Conservation (phyloP, 2,329 filamentous ascomycete species). For the Berkeleyomyces basicola region DNA sequence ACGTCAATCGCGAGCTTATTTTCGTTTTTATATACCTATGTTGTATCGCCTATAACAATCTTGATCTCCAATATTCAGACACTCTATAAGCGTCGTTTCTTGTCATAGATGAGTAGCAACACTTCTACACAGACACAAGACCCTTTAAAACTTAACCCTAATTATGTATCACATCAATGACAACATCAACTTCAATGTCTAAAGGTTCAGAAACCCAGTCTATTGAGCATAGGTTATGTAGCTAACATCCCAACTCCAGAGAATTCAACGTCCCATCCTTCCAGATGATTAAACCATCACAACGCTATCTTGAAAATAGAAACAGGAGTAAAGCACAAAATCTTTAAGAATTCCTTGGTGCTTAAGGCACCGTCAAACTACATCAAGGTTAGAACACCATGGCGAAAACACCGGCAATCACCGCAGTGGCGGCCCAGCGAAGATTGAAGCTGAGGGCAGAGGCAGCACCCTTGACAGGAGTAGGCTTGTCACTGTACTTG, state of each 20-base stretch:
- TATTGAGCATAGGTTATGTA: not conserved
- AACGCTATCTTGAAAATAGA: not conserved
- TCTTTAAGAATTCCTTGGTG: conserved; percentile 2
- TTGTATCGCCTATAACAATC: too few relatives aligned
- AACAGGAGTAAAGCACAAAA: conserved; percentile 4
- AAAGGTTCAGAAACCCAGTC: not conserved
- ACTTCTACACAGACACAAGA: not conserved
- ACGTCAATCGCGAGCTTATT: too few relatives aligned
- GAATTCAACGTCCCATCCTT: not conserved
- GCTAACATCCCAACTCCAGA: not conserved
- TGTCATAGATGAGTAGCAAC: not conserved
- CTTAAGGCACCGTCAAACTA: not conserved
- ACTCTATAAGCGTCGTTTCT: too few relatives aligned
- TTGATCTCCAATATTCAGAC: too few relatives aligned
- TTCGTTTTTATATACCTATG: too few relatives aligned
- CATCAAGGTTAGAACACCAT: conserved; percentile 10
- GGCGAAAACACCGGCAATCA: conserved; percentile 9
- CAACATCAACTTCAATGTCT: not conserved
- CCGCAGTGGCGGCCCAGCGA: conserved; percentile 10
- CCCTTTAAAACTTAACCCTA: not conserved
- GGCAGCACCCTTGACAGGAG: conserved; percentile 11
- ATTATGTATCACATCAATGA: not conserved
- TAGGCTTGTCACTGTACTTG: conserved; percentile 12
- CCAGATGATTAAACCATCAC: not conserved
- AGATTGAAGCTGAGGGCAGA: conserved; percentile 6